Percentiles rank a stretch among this genome's conserved stretches.
phyloP scores from a whole-genome alignment of 257 asterid species.

The Rhazya stricta region DNA sequence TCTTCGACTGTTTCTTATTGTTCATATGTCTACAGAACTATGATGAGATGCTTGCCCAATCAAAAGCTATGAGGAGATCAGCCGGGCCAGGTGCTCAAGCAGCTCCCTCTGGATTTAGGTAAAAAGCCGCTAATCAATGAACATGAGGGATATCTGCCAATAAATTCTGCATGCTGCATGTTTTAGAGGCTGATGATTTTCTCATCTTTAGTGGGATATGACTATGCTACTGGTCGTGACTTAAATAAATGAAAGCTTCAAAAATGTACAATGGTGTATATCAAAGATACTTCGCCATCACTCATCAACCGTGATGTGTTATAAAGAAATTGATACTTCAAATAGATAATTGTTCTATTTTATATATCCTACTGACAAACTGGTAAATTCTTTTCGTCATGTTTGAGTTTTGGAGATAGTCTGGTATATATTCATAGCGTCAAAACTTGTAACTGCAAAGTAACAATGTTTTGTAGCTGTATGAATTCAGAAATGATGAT shows the following conservation, averaged over 20 bases:
- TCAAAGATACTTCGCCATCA: neutral
- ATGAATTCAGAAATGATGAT: no score
- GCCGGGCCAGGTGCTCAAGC: constrained; percentile 57
- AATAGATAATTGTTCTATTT: neutral
- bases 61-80: constrained; percentile 58
- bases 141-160: neutral
- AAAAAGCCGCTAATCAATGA: neutral
- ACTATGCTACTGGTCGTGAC: neutral
- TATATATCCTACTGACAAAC: neutral
- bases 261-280: neutral
- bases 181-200: constrained; percentile 2
- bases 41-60: constrained; percentile 60
- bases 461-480: no score
- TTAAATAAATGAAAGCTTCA: neutral
- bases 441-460: neutral
- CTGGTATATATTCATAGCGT: neutral
- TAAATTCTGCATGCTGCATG: neutral
- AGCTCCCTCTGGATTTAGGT: constrained; percentile 64
- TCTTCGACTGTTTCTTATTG: constrained; percentile 11
- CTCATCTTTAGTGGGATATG: neutral
- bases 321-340: neutral
- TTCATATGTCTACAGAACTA: constrained; percentile 44
- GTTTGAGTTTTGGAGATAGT: neutral
- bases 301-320: neutral
- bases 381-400: neutral